phyloP scores from a whole-genome alignment of 306 rosid genomes.

The Medicago arabica region DNA sequence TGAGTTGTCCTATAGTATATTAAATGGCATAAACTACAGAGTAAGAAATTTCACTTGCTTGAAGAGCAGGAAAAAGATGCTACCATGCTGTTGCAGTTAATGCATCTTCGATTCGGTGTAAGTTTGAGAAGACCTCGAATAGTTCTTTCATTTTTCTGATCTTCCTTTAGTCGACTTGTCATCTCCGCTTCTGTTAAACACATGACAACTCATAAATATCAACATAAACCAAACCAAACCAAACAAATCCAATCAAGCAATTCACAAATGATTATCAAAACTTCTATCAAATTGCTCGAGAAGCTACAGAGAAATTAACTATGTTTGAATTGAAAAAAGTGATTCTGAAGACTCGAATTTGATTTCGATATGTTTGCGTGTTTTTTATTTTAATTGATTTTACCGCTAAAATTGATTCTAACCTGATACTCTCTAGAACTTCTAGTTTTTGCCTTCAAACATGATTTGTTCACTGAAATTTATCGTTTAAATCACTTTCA shows the following conservation, averaged over 20 bases:
- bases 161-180: constrained; percentile 91
- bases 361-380: neutral
- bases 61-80: constrained; percentile 26
- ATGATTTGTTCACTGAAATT: neutral
- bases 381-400: neutral
- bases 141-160: constrained; percentile 86
- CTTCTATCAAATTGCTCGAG: constrained; percentile 21
- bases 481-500: neutral
- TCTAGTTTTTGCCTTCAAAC: neutral
- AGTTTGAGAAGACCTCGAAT: constrained; percentile 93
- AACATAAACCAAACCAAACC: neutral
- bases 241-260: constrained; percentile 4
- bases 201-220: constrained; percentile 28
- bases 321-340: neutral
- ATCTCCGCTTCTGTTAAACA: constrained; percentile 55
- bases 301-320: constrained; percentile 23
- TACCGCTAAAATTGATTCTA: neutral
- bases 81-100: constrained; percentile 93
- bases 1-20: constrained; percentile 9
- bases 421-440: neutral
- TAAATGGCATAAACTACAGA: neutral
- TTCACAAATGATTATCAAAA: neutral
- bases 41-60: constrained; percentile 8
- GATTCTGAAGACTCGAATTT: neutral
- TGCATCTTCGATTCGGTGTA: constrained; percentile 81